phyloP scores from a whole-genome alignment of 1,139 yeast genomes.

The Suhomyces choctaworum region DNA sequence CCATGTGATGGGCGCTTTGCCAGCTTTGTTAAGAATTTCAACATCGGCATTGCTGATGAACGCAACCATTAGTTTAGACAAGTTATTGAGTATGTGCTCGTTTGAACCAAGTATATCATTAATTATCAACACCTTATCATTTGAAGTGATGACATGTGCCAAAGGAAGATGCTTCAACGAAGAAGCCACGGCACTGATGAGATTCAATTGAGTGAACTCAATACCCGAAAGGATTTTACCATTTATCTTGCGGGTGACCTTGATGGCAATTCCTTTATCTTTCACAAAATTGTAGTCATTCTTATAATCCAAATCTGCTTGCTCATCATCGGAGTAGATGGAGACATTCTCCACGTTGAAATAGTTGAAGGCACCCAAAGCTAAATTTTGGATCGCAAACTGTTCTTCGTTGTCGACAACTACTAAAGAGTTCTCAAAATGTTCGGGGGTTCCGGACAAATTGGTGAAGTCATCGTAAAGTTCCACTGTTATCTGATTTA shows the following conservation, averaged over 20 bases:
- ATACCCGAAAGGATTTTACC: conserved; percentile 26
- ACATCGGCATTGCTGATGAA: conserved; percentile 29
- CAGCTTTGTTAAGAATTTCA: conserved; percentile 15
- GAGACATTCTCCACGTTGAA: conserved; percentile 8
- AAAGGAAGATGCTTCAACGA: conserved; percentile 59
- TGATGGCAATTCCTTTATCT: conserved; percentile 43
- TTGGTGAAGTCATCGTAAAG: conserved; percentile 21
- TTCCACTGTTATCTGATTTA: conserved; percentile 28
- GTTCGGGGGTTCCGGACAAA: conserved; percentile 10
- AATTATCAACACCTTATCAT: conserved; percentile 48
- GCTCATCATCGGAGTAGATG: conserved; percentile 7
- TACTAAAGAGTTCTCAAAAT: conserved; percentile 5
- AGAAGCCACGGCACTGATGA: conserved; percentile 65
- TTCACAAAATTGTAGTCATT: conserved; percentile 35
- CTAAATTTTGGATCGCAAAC: conserved; percentile 8
- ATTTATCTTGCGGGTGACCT: conserved; percentile 23
- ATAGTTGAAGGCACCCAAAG: background rate
- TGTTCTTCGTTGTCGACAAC: conserved; percentile 13
- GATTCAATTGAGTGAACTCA: conserved; percentile 57
- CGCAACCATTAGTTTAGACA: conserved; percentile 33
- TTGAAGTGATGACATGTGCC: conserved; percentile 35
- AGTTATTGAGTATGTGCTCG: conserved; percentile 27
- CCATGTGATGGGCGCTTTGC: conserved; percentile 10
- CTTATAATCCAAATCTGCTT: conserved; percentile 15
- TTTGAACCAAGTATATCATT: conserved; percentile 13